Evolutionary conservation across 768 basidiomycete species (phyloP), one percentile per base, ranked within the genome.

Genomic region (Lentinus brumalis): DNA sequence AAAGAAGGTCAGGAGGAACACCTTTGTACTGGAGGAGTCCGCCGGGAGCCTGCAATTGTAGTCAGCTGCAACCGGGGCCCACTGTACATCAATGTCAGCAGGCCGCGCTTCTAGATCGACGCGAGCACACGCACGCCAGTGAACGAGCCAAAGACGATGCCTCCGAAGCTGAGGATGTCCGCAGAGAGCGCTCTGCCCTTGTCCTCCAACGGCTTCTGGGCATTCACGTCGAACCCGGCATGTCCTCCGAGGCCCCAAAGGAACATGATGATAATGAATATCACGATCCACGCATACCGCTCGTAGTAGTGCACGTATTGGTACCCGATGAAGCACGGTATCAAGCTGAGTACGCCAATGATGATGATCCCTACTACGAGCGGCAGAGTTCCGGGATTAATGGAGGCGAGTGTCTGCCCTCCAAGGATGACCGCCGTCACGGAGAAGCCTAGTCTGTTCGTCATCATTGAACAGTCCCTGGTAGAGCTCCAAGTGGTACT

Each of bases 31-130:
- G 11, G 76, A 73, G 3, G 78, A 82, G 54, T 80, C 66, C 2
- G 63, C 77, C 0, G 83, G 83, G 0, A 85, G 70, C 29, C 78
- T 74, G 63, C 79, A 79, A 63, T 83, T 83, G 67, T 82, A 85
- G 67, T 85, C 83, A 6, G 83, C 83, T 3, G 82, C 83, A 0
- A 84, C 64, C 2, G 81, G 78, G 0, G 81, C 78, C 83, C 81
- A 83, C 66, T 75, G 29, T 15, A n/a, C 4, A 38, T 44, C 5
- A 45, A 31, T 42, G 3, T 44, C 15, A 26, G 14, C 9, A 50
- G 12, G 35, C 53, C 29, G 16, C 9, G 8, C 30, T 11, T 15
- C 21, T n/a, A 12, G 6, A 35, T 2, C 16, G 11, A 16, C 41
- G 15, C 44, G 30, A 9, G n/a, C n/a, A 42, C n/a, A 70, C 72